phyloP scores from a whole-genome alignment of 1,139 yeast species.

The Hansenula anomala region DNA sequence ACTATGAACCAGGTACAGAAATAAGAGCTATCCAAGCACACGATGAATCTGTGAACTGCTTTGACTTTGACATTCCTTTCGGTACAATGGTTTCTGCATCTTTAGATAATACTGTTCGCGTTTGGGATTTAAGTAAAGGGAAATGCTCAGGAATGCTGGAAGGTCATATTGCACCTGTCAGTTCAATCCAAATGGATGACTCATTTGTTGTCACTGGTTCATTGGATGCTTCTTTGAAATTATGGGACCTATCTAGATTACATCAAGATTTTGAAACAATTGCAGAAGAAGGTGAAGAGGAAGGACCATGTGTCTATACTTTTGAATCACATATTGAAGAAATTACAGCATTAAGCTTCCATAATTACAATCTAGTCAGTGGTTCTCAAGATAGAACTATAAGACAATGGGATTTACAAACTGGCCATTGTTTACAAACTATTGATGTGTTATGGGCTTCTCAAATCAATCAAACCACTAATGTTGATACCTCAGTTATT shows the following conservation, averaged over 20 bases:
- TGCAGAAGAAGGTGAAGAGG: slow-evolving; percentile 24
- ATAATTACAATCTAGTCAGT: slow-evolving; percentile 53
- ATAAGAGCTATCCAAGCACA: slow-evolving; percentile 53
- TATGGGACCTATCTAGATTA: slow-evolving; percentile 47
- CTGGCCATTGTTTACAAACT: slow-evolving; percentile 53
- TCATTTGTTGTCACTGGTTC: slow-evolving; percentile 55
- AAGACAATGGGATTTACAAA: slow-evolving; percentile 83
- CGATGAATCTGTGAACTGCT: slow-evolving; percentile 42
- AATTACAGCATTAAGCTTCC: slow-evolving; percentile 55
- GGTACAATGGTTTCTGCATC: slow-evolving; percentile 76
- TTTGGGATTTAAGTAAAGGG: slow-evolving; percentile 71
- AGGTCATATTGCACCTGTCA: slow-evolving; percentile 53
- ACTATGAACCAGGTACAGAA: slow-evolving; percentile 51
- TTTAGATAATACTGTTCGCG: slow-evolving; percentile 72
- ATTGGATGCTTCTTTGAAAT: slow-evolving; percentile 52
- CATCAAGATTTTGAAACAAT: slow-evolving; percentile 11
- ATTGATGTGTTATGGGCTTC: slow-evolving; percentile 58
- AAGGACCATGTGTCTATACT: slow-evolving; percentile 35
- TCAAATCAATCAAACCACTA: slow-evolving; percentile 15
- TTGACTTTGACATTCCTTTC: slow-evolving; percentile 67
- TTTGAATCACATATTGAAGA: slow-evolving; percentile 63
- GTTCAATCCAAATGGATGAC: slow-evolving; percentile 53
- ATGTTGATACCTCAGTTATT: slow-evolving; percentile 11
- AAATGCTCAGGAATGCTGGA: slow-evolving; percentile 43
- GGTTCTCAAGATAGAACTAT: slow-evolving; percentile 90